Percentiles rank a stretch among this genome's conserved stretches.
phyloP scores from a whole-genome alignment of 805 yeast genomes.

The Torulaspora maleeae region DNA sequence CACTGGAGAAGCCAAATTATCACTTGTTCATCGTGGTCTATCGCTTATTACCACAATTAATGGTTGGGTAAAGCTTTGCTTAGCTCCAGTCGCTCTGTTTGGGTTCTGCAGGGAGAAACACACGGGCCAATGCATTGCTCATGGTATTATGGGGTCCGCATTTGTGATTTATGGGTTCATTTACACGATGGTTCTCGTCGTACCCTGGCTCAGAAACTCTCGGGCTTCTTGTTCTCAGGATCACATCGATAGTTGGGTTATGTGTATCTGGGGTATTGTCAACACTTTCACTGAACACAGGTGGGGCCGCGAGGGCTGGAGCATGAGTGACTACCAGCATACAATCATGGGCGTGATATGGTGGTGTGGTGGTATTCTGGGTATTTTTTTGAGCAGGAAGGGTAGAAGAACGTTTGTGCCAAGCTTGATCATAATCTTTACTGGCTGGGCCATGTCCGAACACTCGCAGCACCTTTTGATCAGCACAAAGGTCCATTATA shows the following conservation, averaged over 20 bases:
- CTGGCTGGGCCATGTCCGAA: slow-evolving; percentile 93
- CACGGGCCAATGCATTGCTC: slow-evolving; percentile 94
- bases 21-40: slow-evolving; percentile 40
- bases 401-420: slow-evolving; percentile 74
- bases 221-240: slow-evolving; percentile 65
- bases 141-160: slow-evolving; percentile 93
- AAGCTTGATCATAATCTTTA: slow-evolving; percentile 71
- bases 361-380: slow-evolving; percentile 92
- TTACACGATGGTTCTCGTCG: slow-evolving; percentile 56
- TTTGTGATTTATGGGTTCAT: slow-evolving; percentile 77
- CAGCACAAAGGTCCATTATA: slow-evolving; percentile 80
- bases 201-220: slow-evolving; percentile 68
- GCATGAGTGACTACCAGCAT: slow-evolving; percentile 90
- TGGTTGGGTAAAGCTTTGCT: slow-evolving; percentile 75
- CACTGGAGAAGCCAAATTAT: slow-evolving; percentile 38
- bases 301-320: slow-evolving; percentile 88
- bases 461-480: slow-evolving; percentile 73
- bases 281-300: slow-evolving; percentile 96
- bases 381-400: slow-evolving; percentile 67
- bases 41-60: slow-evolving; percentile 47
- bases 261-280: slow-evolving; percentile 87
- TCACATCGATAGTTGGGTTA: slow-evolving; percentile 72
- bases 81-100: slow-evolving; percentile 78
- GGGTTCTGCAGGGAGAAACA: slow-evolving; percentile 83
- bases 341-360: slow-evolving; percentile 95